These are phyloP conservation scores for Intubia oerlemansii DNA, from an alignment of 2,329 filamentous ascomycete genomes.

Conservation along the genomic window DNA sequence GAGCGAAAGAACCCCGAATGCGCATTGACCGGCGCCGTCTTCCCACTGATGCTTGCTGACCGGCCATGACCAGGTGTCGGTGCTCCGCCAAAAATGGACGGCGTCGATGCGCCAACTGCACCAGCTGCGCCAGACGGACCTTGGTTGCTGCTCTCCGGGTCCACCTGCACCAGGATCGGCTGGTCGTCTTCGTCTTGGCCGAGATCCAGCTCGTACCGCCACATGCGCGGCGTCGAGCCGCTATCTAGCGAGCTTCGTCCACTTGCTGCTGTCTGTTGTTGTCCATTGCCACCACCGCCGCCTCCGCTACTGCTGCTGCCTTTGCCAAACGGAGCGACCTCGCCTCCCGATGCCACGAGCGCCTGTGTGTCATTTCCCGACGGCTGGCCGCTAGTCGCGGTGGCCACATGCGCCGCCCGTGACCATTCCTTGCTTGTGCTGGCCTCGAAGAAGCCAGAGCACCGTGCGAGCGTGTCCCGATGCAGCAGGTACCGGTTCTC, in stretches of 20 bases:
- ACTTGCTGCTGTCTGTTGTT: conserved; percentile 17
- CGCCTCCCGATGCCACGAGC: conserved; percentile 10
- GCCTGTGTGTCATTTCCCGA: no score
- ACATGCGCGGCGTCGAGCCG: conserved; percentile 21
- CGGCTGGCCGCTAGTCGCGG: no score
- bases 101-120: conserved; percentile 12
- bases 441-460: conserved; percentile 84
- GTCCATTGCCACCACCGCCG: conserved; percentile 18
- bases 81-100: conserved; percentile 37
- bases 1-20: conserved; percentile 56
- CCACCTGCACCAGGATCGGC: conserved; percentile 74
- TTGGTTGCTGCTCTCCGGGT: no score
- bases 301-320: conserved; percentile 15
- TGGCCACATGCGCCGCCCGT: conserved; percentile 15
- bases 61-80: no score
- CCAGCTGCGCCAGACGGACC: no score
- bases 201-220: conserved; percentile 77
- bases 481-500: conserved; percentile 79
- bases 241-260: neutral
- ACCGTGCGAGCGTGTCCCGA: conserved; percentile 67
- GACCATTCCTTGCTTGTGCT: conserved; percentile 67
- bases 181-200: conserved; percentile 52
- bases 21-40: conserved; percentile 16
- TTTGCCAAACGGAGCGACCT: conserved; percentile 33
- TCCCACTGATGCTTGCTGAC: conserved; percentile 15